Evolutionary conservation across 768 basidiomycete genomes (phyloP).

Genomic region (Crucibulum laeve): DNA sequence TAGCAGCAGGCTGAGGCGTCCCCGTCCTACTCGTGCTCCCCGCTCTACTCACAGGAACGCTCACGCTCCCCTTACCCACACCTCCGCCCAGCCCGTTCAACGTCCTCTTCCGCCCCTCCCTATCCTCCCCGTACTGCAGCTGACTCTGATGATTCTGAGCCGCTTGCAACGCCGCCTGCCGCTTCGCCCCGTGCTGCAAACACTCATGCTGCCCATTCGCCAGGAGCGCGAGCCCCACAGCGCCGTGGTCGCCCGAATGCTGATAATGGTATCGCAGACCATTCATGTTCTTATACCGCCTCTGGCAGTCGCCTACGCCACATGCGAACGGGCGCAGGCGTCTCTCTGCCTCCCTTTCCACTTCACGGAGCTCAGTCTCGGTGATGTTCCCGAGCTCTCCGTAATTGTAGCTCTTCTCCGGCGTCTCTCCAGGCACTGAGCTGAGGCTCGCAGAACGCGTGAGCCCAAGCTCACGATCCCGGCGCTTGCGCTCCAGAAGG

Average conservation of each 20-base stretch:
- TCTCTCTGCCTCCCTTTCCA: constrained; percentile 82
- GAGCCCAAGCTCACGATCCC: constrained; percentile 27
- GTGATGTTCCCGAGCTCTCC: constrained; percentile 44
- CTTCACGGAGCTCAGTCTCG: constrained; percentile 63
- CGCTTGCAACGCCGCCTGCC: not conserved
- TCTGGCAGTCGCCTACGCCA: constrained; percentile 78
- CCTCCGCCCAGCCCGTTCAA: constrained; percentile 8
- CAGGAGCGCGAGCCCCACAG: constrained; percentile 79
- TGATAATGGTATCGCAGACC: constrained; percentile 95
- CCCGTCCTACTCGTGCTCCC: constrained; percentile 29
- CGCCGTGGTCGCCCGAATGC: constrained; percentile 94
- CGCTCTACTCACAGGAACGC: constrained; percentile 30
- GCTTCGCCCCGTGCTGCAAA: constrained; percentile 17
- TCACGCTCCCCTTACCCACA: constrained; percentile 21
- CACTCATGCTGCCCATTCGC: constrained; percentile 65
- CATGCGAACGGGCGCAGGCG: constrained; percentile 84
- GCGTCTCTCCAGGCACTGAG: not conserved
- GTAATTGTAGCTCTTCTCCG: constrained; percentile 17
- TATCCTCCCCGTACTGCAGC: constrained; percentile 11
- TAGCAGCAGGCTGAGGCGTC: constrained; percentile 24
- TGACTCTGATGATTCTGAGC: constrained; percentile 8
- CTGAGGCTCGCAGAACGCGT: not conserved
- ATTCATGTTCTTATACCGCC: constrained; percentile 99
- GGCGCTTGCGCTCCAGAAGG: constrained; percentile 53
- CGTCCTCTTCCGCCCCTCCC: constrained; percentile 9